Evolutionary conservation across 140 eudicot species (phyloP), one percentile per base, ranked within the genome.

Genomic region (Flaveria floridana): DNA sequence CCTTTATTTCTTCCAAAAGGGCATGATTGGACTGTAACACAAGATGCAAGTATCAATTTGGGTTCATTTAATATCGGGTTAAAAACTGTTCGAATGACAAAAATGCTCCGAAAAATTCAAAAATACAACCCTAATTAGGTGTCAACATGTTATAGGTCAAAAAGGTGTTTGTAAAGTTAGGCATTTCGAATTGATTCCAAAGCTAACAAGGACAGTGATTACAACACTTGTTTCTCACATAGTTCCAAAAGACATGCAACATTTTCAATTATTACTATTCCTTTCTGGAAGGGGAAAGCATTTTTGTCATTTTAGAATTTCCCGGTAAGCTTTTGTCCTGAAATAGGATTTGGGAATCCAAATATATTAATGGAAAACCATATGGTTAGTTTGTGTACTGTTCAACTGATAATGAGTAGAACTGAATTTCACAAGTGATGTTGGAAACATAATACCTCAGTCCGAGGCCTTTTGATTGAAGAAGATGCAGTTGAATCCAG

Each of bases 401-500:
- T 64, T 34, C 70, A 21, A 47, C 50, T 30, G 37, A 47, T 64
- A 47, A 64, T 34, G 16, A 64, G 14, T 34, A 25, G 13, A 34
- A 64, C 16, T 30, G 34, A 64, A 64, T 30, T 14, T 28, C 42
- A 64, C 50, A 34, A 15, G 2, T 30, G 19, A 26, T 61, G 19
- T 34, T 64, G 44, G 13, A 28, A 64, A 39, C 71, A 66, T 66
- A 65, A 3, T 87, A 93, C 98, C 97, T 90, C 96, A 20, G 74
- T 19, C 37, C 87, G 79, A 57, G 88, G 94, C 80, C 85, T 88
- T 87, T 90, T 93, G 78, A 81, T 56, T 23, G 73, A 84, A 57
- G 97, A 93, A 73, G 97, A 87, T 23, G 96, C 97, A 19, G 93
- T 90, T 28, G 97, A 88, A 81, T 93, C 99, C 47, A 87, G 87